Conservation (phyloP, 805 yeast species). For the Torulaspora maleeae region DNA sequence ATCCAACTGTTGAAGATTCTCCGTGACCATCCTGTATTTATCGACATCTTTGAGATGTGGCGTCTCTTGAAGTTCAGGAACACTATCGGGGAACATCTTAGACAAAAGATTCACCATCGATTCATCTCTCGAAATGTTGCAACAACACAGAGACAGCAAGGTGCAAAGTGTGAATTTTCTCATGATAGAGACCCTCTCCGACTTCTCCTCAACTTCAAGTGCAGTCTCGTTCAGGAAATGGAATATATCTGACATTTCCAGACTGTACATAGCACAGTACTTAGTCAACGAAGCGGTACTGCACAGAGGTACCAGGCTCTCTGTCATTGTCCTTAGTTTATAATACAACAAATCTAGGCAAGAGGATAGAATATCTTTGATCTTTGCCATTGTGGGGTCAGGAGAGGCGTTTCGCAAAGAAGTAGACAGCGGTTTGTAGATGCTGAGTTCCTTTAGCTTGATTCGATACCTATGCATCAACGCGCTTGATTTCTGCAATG, state of each 20-base stretch:
- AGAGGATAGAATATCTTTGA: slow-evolving; percentile 35
- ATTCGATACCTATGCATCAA: slow-evolving; percentile 27
- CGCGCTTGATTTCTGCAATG: slow-evolving; percentile 25
- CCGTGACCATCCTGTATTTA: slow-evolving; percentile 7
- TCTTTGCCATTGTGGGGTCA: slow-evolving; percentile 11
- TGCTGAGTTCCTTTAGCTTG: slow-evolving; percentile 31
- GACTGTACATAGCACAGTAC: slow-evolving; percentile 43
- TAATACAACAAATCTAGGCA: slow-evolving; percentile 28
- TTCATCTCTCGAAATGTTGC: slow-evolving; percentile 15
- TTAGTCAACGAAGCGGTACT: slow-evolving; percentile 37
- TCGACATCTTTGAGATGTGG: neutral
- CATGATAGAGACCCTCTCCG: slow-evolving; percentile 37
- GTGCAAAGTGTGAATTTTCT: slow-evolving; percentile 44
- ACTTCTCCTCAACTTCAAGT: slow-evolving; percentile 28
- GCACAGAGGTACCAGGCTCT: slow-evolving; percentile 29
- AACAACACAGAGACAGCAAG: slow-evolving; percentile 35
- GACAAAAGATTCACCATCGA: slow-evolving; percentile 4
- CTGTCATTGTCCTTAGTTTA: slow-evolving; percentile 28
- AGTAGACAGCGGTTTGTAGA: slow-evolving; percentile 21
- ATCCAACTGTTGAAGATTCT: slow-evolving; percentile 7
- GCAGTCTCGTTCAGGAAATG: slow-evolving; percentile 21
- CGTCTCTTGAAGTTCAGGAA: neutral
- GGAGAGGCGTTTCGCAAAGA: slow-evolving; percentile 1
- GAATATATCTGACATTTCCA: slow-evolving; percentile 33
- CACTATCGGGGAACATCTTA: slow-evolving; percentile 9